Percentiles rank a stretch among this genome's conserved stretches.
These are phyloP conservation scores for Phalaenopsis hybrid DNA, from an alignment of 116 monocot species.

Conservation along the genomic window DNA sequence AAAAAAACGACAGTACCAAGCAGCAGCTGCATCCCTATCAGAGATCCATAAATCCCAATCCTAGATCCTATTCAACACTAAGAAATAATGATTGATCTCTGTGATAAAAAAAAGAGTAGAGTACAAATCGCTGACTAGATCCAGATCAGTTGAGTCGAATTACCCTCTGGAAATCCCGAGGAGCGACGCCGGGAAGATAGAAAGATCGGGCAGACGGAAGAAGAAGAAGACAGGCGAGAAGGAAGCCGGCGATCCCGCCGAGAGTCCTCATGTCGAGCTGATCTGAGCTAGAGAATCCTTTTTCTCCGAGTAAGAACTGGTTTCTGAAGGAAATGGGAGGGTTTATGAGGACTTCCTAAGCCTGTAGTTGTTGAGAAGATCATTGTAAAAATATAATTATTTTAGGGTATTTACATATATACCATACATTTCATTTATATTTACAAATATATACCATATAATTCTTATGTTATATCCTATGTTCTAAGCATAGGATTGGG, in stretches of 20 bases:
- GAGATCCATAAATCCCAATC: neutral
- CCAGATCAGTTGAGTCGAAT: neutral
- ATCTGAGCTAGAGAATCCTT: neutral
- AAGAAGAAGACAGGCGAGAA: constrained; percentile 22
- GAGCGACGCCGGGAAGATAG: constrained; percentile 85
- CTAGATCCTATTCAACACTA: neutral
- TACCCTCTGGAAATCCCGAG: constrained; percentile 77
- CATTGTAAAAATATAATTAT: no score
- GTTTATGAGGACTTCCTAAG: no score
- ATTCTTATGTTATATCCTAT: no score
- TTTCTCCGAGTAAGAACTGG: neutral
- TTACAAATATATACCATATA: no score
- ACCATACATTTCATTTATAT: no score
- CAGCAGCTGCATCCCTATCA: neutral
- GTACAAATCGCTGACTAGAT: constrained; percentile 9
- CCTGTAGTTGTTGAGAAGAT: no score
- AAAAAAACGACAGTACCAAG: neutral
- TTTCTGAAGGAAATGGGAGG: no score
- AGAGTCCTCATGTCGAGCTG: constrained; percentile 17
- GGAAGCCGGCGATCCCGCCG: constrained; percentile 17
- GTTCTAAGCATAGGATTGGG: no score
- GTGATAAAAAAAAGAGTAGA: neutral
- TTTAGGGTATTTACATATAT: no score
- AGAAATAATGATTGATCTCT: neutral
- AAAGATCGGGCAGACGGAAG: constrained; percentile 24